Percentiles rank a stretch among this genome's conserved stretches.
Conservation (phyloP, 1,284 basidiomycete genomes). For the Cerrena zonata region DNA sequence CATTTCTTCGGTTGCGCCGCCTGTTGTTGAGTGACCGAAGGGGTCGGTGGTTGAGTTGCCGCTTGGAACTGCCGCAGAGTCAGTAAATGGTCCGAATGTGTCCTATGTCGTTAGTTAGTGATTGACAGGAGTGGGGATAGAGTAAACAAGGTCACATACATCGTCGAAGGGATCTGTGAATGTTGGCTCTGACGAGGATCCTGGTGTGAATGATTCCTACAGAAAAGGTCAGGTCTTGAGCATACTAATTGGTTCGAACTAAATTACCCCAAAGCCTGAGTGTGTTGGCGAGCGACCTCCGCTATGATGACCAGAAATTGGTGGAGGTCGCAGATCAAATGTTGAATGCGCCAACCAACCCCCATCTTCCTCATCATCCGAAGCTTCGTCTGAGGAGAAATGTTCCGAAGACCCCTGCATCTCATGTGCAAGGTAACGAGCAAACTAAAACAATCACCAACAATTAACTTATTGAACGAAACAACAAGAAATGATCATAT, state of each 20-base stretch:
- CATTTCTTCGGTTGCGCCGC: constrained; percentile 43
- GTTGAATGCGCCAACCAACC: constrained; percentile 74
- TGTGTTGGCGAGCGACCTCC: constrained; percentile 46
- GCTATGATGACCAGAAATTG: constrained; percentile 44
- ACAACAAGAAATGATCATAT: neutral
- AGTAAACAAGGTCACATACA: constrained; percentile 14
- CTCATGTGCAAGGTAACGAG: constrained; percentile 68
- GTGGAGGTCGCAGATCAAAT: constrained; percentile 56
- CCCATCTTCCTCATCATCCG: constrained; percentile 64
- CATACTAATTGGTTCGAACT: neutral
- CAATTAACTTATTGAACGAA: neutral
- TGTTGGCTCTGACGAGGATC: constrained; percentile 18
- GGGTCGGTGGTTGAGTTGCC: constrained; percentile 38
- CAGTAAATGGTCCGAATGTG: constrained; percentile 66
- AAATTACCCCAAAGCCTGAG: constrained; percentile 54
- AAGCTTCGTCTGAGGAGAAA: constrained; percentile 37
- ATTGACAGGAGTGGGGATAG: neutral
- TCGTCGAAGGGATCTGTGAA: constrained; percentile 51
- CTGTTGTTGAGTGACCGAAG: constrained; percentile 52
- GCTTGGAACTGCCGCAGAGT: constrained; percentile 40
- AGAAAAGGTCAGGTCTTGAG: neutral
- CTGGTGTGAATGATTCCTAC: constrained; percentile 55
- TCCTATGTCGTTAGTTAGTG: constrained; percentile 23
- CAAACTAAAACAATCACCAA: constrained; percentile 46
- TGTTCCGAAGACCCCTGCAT: constrained; percentile 50